phyloP scores from a whole-genome alignment of 441 rosid species.

The Manihot esculenta region DNA sequence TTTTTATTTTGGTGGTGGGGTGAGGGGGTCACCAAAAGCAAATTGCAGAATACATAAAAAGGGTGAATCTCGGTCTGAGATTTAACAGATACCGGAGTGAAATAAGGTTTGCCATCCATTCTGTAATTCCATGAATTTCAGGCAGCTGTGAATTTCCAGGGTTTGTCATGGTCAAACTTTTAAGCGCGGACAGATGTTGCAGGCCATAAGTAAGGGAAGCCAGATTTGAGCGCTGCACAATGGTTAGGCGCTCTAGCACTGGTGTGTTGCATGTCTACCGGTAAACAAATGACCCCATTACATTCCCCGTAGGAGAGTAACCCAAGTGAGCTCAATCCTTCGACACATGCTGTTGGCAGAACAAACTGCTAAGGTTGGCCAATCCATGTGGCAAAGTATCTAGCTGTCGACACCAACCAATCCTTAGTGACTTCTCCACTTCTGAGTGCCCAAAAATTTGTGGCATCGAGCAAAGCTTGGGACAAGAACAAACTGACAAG shows the following conservation, averaged over 20 bases:
- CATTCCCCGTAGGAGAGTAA: constrained; percentile 26
- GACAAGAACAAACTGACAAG: background rate
- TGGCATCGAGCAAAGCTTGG: background rate
- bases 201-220: constrained; percentile 21
- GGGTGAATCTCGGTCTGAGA: background rate
- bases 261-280: constrained; percentile 10
- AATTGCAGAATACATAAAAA: too few species aligned
- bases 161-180: constrained; percentile 17
- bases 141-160: constrained; percentile 24
- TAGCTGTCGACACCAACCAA: constrained; percentile 13
- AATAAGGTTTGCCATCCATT: background rate
- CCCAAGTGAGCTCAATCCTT: constrained; percentile 13
- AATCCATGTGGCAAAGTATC: constrained; percentile 5
- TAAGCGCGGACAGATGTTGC: constrained; percentile 13
- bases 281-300: constrained; percentile 9
- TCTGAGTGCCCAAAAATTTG: background rate
- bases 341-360: background rate
- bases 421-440: background rate
- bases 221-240: constrained; percentile 27
- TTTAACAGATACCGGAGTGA: background rate
- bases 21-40: too few species aligned
- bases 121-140: background rate
- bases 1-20: too few species aligned
- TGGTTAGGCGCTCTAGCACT: constrained; percentile 28
- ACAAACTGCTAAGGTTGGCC: background rate